Conservation (phyloP, 1,284 basidiomycete genomes). For the Sanghuangporus weigelae region DNA sequence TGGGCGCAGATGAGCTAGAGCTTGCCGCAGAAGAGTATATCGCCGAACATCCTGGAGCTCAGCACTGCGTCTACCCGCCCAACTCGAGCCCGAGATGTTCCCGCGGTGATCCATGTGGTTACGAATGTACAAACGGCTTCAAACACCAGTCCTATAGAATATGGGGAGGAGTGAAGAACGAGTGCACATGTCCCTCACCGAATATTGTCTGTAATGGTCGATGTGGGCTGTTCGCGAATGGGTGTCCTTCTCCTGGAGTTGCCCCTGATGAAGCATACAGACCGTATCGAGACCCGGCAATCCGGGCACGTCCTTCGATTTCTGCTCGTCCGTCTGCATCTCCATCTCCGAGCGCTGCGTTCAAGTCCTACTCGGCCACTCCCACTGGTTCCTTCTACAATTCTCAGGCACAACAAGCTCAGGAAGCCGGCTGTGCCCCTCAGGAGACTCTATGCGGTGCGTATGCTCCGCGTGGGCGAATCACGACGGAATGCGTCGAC, state of each 20-base stretch:
- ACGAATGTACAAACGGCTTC: slow-evolving; percentile 4
- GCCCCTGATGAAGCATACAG: neutral
- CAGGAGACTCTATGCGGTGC: neutral
- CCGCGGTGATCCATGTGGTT: neutral
- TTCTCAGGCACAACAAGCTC: neutral
- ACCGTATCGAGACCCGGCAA: neutral
- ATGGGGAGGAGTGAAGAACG: neutral
- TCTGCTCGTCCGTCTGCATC: neutral
- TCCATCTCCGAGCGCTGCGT: neutral
- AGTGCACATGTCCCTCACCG: neutral
- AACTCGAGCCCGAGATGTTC: neutral
- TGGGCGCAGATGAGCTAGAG: neutral
- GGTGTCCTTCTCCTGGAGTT: neutral
- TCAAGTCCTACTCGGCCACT: neutral
- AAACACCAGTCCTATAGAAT: neutral
- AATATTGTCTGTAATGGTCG: neutral
- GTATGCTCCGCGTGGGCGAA: neutral
- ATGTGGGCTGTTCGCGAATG: neutral
- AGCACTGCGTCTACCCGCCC: neutral
- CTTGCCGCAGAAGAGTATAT: neutral
- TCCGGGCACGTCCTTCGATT: neutral
- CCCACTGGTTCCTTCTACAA: neutral
- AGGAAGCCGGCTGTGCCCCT: neutral
- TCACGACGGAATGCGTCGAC: slow-evolving; percentile 1
- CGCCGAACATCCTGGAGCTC: neutral